These are phyloP conservation scores for Acer saccharum DNA, from an alignment of 345 rosid species.

Conservation along the genomic window DNA sequence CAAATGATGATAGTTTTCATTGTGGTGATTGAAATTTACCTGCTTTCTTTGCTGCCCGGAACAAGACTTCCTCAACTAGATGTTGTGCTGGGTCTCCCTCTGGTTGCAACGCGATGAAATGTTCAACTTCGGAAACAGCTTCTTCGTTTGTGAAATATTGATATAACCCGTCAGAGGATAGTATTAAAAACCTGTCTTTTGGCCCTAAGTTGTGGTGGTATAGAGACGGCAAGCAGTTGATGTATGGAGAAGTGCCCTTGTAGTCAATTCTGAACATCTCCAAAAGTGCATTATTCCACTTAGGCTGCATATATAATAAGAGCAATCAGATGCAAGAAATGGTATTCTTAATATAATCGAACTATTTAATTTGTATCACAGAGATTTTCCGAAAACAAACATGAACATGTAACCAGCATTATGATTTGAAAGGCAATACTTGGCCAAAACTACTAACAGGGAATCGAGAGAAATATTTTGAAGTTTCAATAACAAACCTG, in stretches of 20 bases:
- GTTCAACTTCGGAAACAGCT: conserved; percentile 88
- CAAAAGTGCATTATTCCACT: conserved; percentile 87
- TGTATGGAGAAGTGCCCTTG: conserved; percentile 77
- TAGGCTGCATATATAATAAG: conserved; percentile 56
- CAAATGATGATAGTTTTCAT: background rate
- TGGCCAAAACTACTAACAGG: too few relatives aligned
- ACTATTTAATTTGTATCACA: background rate
- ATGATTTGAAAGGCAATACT: too few relatives aligned
- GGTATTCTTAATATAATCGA: background rate
- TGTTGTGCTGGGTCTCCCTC: conserved; percentile 99
- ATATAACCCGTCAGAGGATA: conserved; percentile 93
- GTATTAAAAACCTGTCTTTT: conserved; percentile 77
- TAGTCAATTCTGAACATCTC: conserved; percentile 96
- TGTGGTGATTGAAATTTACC: conserved; percentile 43
- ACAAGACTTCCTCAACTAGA: conserved; percentile 81
- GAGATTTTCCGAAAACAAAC: background rate
- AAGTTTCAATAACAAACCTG: too few relatives aligned
- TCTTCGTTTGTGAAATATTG: conserved; percentile 95
- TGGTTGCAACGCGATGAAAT: conserved; percentile 81
- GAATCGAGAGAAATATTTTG: too few relatives aligned
- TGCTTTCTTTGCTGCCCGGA: conserved; percentile 97
- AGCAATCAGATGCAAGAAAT: conserved; percentile 16
- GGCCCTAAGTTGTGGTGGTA: conserved; percentile 84
- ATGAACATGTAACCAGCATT: too few relatives aligned
- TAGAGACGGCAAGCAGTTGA: conserved; percentile 76